Conservation (phyloP, 108 stramenopile species). For the Pseudonitzschia multistriata region DNA sequence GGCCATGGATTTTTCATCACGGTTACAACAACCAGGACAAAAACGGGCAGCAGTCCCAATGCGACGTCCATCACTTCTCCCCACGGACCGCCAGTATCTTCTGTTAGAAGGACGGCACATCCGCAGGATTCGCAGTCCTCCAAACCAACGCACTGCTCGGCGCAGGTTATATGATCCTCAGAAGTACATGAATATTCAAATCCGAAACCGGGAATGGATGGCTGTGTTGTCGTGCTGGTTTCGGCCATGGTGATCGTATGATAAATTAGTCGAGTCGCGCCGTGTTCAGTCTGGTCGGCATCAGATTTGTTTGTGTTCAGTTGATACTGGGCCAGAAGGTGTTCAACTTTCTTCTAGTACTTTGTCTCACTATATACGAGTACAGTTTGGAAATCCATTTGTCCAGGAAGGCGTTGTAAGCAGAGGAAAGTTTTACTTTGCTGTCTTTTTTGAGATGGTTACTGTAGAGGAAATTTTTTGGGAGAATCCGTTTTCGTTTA, state of each 20-base stretch:
- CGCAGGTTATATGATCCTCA: constrained; percentile 14
- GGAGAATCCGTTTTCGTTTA: too few relatives aligned
- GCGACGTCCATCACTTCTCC: constrained; percentile 60
- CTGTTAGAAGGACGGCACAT: constrained; percentile 28
- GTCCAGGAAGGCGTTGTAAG: too few relatives aligned
- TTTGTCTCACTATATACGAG: too few relatives aligned
- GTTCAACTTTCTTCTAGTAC: neutral
- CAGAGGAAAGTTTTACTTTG: too few relatives aligned
- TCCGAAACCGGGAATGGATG: neutral
- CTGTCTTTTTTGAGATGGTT: too few relatives aligned
- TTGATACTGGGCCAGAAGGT: neutral
- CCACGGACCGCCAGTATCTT: constrained; percentile 45
- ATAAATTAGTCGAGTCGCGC: neutral
- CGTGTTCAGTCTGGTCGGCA: too few relatives aligned
- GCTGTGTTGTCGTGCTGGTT: neutral
- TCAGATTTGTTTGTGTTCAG: too few relatives aligned
- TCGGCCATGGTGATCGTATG: neutral
- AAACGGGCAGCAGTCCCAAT: constrained; percentile 52
- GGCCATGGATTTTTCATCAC: constrained; percentile 43
- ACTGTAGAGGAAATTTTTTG: too few relatives aligned
- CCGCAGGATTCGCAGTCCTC: constrained; percentile 42
- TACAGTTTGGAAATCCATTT: too few relatives aligned
- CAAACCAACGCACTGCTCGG: constrained; percentile 20
- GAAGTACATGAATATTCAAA: neutral
- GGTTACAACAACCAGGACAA: constrained; percentile 46